Conservation (phyloP, 2,329 filamentous ascomycete genomes). For the Nemania serpens region DNA sequence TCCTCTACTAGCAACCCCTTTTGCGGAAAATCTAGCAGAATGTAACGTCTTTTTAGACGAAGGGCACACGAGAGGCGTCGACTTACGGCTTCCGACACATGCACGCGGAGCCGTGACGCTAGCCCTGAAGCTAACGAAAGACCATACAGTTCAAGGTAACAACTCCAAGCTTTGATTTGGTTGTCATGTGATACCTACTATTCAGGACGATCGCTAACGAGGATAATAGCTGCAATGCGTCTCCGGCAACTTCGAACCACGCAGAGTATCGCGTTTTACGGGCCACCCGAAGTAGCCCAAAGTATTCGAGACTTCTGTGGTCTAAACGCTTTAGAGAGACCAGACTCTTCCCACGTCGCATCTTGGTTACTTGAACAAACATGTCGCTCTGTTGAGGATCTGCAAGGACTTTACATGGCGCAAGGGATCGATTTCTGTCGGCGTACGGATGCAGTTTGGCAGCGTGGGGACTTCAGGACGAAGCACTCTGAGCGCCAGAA, state of each 20-base stretch:
- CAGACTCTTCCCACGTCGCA: constrained; percentile 55
- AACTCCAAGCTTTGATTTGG: neutral
- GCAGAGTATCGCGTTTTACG: constrained; percentile 61
- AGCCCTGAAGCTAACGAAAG: constrained; percentile 61
- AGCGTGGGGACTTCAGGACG: constrained; percentile 47
- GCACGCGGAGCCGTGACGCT: constrained; percentile 60
- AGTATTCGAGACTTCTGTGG: constrained; percentile 57
- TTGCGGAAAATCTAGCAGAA: constrained; percentile 50
- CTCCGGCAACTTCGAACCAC: constrained; percentile 61
- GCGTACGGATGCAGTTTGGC: constrained; percentile 53
- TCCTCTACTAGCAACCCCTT: constrained; percentile 58
- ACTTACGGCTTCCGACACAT: constrained; percentile 57
- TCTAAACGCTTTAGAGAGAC: constrained; percentile 26
- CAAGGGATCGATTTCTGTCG: constrained; percentile 66
- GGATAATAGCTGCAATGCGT: constrained; percentile 63
- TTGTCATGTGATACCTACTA: neutral
- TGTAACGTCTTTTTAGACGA: constrained; percentile 56
- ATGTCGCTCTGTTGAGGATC: constrained; percentile 61
- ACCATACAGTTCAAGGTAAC: constrained; percentile 60
- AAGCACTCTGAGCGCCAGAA: constrained; percentile 40
- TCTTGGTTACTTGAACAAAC: constrained; percentile 68
- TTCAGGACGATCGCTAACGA: neutral
- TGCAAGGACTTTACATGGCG: constrained; percentile 61
- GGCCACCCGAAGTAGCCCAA: constrained; percentile 64
- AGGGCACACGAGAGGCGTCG: constrained; percentile 64